These are phyloP conservation scores for Phaeophleospora eucalypticola DNA, from an alignment of 2,329 filamentous ascomycete genomes.

Conservation along the genomic window DNA sequence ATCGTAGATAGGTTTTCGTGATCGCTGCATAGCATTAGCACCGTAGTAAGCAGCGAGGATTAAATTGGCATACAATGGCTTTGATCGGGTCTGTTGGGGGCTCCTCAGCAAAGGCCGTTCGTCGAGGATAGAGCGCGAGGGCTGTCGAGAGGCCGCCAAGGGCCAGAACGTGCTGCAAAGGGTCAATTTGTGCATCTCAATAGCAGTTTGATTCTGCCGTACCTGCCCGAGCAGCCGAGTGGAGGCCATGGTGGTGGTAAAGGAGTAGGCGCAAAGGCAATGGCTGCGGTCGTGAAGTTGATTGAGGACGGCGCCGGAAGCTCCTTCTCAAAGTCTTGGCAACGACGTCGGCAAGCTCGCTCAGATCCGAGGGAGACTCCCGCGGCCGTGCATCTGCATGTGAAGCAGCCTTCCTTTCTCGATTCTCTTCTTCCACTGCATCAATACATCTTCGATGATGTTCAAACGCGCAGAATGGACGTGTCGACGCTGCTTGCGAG, in stretches of 20 bases:
- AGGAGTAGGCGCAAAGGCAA: conserved; percentile 9
- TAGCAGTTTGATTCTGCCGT: conserved; percentile 18
- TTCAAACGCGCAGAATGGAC: conserved; percentile 52
- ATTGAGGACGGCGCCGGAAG: not conserved
- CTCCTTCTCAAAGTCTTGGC: not conserved
- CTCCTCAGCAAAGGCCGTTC: conserved; percentile 48
- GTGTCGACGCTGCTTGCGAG: conserved; percentile 56
- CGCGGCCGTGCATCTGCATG: not conserved
- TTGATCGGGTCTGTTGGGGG: conserved; percentile 29
- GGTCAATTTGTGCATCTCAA: conserved; percentile 16
- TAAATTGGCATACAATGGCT: conserved; percentile 22
- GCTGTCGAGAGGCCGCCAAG: conserved; percentile 45
- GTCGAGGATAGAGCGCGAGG: conserved; percentile 45
- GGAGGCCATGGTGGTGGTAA: conserved; percentile 47
- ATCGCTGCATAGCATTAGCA: conserved; percentile 20
- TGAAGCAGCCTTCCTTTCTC: conserved; percentile 8
- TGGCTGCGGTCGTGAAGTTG: not conserved
- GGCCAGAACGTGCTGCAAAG: conserved; percentile 46
- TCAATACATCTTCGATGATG: conserved; percentile 30
- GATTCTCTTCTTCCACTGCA: conserved; percentile 3
- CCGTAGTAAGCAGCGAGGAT: not conserved
- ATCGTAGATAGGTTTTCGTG: conserved; percentile 70
- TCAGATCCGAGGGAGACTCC: not conserved
- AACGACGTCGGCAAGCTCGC: not conserved
- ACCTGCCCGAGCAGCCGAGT: conserved; percentile 52